Evolutionary conservation across 2,329 filamentous ascomycete genomes (phyloP), one percentile per base, ranked within the genome.

Genomic region (Colletotrichum sp.): DNA sequence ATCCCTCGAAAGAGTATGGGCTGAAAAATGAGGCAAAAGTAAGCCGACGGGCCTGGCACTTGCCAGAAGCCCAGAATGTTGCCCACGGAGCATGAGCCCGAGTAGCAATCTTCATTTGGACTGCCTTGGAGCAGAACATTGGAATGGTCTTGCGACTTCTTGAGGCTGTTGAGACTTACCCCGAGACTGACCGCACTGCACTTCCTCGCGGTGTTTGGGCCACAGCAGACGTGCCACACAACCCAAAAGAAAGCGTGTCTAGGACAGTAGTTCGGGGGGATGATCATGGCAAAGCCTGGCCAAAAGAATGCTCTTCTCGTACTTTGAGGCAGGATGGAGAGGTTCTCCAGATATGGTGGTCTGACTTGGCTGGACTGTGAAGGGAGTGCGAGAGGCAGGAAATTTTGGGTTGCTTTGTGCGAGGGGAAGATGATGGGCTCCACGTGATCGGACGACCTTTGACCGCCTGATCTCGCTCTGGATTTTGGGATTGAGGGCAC

Each of bases 401-500:
- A 48, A 21, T 13, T n/a, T 48, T 48, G 43, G 10, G 2, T 48
- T 48, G 43, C 0, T 48, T 7, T 21, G n/a, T 48, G n/a, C n/a
- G 10, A 21, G 43, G n/a, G 43, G 43, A 48, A 2, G n/a, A 21
- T 1, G 0, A 43, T 4, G 36, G 16, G n/a, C 43, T 21, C 43
- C 43, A 48, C 10, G n/a, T 48, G 43, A 48, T 48, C 43, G 1
- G n/a, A 48, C 43, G 6, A 2, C n/a, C 43, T 48, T 48, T 0
- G n/a, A 21, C 6, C 2, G n/a, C n/a, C 43, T 21, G 0, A 0
- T 13, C 43, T 4, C 10, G 18, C 1, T 48, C 39, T 48, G 39
- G 0, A n/a, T 0, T n/a, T 48, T 0, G 0, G 0, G 43, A 48
- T 13, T 2, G 43, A 21, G 7, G 10, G 43, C n/a, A 0, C n/a